Conservation (phyloP, 225 moss, liverwort and hornwort species). For the Physcomitrellopsis africana region DNA sequence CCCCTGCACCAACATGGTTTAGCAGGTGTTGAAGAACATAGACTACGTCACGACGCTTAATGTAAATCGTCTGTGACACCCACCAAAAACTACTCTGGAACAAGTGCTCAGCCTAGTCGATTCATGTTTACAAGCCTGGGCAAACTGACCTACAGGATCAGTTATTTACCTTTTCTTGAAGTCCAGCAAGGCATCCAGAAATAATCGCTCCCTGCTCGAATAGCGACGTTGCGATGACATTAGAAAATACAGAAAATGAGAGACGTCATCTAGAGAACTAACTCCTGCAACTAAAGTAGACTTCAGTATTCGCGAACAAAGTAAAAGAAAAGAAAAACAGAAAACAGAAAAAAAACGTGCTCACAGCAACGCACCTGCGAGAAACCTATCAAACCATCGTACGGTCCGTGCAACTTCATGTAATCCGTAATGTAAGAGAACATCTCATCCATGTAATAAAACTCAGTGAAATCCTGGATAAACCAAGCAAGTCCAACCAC, state of each 20-base stretch:
- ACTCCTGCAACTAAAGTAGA: neutral
- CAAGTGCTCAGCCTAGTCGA: neutral
- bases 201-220: constrained; percentile 69
- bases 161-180: constrained; percentile 69
- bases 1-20: constrained; percentile 48
- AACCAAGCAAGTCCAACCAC: neutral
- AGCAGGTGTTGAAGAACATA: neutral
- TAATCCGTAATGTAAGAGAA: constrained; percentile 58
- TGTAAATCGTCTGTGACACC: neutral
- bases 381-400: constrained; percentile 87
- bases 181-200: constrained; percentile 53
- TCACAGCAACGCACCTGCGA: constrained; percentile 61
- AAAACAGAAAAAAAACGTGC: neutral
- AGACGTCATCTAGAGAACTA: neutral
- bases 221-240: constrained; percentile 3
- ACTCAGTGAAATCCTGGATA: constrained; percentile 62
- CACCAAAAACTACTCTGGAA: neutral
- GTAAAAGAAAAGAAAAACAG: constrained; percentile 7
- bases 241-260: neutral
- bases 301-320: neutral
- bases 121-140: constrained; percentile 6
- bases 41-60: neutral
- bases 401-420: constrained; percentile 84
- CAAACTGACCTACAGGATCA: neutral
- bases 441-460: constrained; percentile 67